Conservation (phyloP, 495 filamentous ascomycete genomes). For the Podospora didyma region DNA sequence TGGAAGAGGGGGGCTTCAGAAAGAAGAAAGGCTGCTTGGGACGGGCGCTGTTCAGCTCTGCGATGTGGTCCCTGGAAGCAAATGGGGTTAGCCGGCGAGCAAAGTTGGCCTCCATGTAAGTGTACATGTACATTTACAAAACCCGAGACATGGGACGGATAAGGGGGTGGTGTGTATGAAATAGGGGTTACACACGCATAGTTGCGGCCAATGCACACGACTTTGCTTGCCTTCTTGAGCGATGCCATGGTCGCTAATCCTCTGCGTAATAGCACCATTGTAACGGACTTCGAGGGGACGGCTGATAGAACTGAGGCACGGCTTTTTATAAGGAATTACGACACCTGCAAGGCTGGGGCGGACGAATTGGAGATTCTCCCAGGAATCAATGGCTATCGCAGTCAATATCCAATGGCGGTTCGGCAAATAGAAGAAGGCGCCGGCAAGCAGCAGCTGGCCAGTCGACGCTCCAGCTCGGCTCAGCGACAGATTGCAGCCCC, state of each 20-base stretch:
- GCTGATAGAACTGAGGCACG: not conserved
- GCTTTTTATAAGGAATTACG: not conserved
- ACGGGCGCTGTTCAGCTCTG: slow-evolving; percentile 78
- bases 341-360: not conserved
- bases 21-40: slow-evolving; percentile 98
- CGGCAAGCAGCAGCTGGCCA: not conserved
- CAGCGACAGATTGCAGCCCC: no score
- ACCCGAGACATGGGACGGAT: not conserved
- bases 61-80: slow-evolving; percentile 75
- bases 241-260: slow-evolving; percentile 53
- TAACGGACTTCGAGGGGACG: slow-evolving; percentile 1
- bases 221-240: slow-evolving; percentile 71
- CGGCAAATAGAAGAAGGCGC: not conserved
- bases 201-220: slow-evolving; percentile 96
- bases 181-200: slow-evolving; percentile 68
- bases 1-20: slow-evolving; percentile 83
- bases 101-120: no score
- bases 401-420: not conserved
- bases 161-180: not conserved
- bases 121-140: no score
- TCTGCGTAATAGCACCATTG: slow-evolving; percentile 37
- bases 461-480: not conserved
- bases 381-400: not conserved
- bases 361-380: not conserved
- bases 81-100: slow-evolving; percentile 1